Base-by-base conservation (phyloP, 768 basidiomycete genomes). In the Rhodosporidiobolus odoratus region DNA sequence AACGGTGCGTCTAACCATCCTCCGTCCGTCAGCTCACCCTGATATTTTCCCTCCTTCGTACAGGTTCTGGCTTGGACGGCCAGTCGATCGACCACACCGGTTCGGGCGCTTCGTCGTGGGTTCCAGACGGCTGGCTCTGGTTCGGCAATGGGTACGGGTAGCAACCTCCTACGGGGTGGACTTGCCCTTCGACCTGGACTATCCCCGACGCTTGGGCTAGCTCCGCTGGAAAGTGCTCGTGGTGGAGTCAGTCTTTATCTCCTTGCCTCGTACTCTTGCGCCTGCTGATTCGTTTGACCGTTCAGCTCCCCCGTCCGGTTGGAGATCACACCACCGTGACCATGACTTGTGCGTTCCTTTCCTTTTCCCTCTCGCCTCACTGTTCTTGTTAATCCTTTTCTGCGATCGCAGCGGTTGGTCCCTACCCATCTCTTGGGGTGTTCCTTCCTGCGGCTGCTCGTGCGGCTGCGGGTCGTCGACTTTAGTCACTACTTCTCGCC, bases 91-190 rank as follows among this genome's bases (percentile, higher is more conserved):
- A 64, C 53, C n/a, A n/a, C 21, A 5, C 43, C 38, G 62, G 53
- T 5, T 21, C 41, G n/a, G 19, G 27, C 19, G 6, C 13, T 15
- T 53, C 62, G 2, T 50, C 34, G 1, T 23, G 38, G 40, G 19
- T 4, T 1, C 53, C 62, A 1, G 1, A 38, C 25, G 50, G 62
- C 8, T 69, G 62, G 62, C 50, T 60, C 23, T 69, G 58, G 58
- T 69, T 69, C 58, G 68, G 68, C 47, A 30, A n/a, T 13, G 1
- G 12, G 17, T 4, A 23, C 27, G 68, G 68, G 21, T 69, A 63
- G 68, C 38, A 17, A 2, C 68, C 68, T 2, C 3, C 48, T 27
- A 27, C 25, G 1, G 23, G 25, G 10, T 69, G 62, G 62, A 30
- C 23, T 6, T 64, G 62, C 52, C n/a, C 40, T 1, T 38, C 41